Base-by-base conservation (phyloP, 1,284 basidiomycete species). In the Pyrrhoderma lamaoense region DNA sequence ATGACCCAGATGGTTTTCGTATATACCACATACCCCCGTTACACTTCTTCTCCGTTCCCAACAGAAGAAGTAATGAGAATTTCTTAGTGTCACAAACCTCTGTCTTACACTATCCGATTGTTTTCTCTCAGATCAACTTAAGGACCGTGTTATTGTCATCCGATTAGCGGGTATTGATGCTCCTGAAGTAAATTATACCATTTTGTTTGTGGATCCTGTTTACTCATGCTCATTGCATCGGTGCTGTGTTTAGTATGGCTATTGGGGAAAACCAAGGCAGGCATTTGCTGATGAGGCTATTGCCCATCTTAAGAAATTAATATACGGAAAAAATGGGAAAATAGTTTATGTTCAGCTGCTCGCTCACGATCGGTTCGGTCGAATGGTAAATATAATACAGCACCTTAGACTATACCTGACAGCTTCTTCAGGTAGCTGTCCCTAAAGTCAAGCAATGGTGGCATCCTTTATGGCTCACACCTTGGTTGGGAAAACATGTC, bases 121-220 rank as follows among this genome's bases (percentile, higher is more conserved):
- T 35, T 18, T 3, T 49, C 38, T 51, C 22, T 36, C 42, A 22
- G 16, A 16, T 44, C 7, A 79, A 0, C 69, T 92, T 46, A 85
- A 79, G 62, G 77, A 84, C 56, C 70, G 89, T 59, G 94, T 91
- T 0, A 72, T 95, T 16, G 83, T 86, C 59, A 82, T 96, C 42
- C 80, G 93, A 21, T 78, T 95, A 44, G 88, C 87, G 8, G 93
- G 89, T 0, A 80, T 92, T 8, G 93, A 96, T 64, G 93, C 93
- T 1, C 93, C 93, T 0, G 93, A 95, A 72, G 87, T 86, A 57
- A 39, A 22, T 13, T 45, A 16, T 40, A 16, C 58, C 27, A 37
- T 19, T 40, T 8, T 18, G 14, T 16, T 40, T 14, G 21, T 16
- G 13, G 8, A 11, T 23, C 50, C 21, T 36, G 19, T 38, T 18